A percentile compares a stretch with the other conserved stretches of the same genome.
phyloP scores from a whole-genome alignment of 2,329 filamentous ascomycete species.

The Diaporthe amygdali region DNA sequence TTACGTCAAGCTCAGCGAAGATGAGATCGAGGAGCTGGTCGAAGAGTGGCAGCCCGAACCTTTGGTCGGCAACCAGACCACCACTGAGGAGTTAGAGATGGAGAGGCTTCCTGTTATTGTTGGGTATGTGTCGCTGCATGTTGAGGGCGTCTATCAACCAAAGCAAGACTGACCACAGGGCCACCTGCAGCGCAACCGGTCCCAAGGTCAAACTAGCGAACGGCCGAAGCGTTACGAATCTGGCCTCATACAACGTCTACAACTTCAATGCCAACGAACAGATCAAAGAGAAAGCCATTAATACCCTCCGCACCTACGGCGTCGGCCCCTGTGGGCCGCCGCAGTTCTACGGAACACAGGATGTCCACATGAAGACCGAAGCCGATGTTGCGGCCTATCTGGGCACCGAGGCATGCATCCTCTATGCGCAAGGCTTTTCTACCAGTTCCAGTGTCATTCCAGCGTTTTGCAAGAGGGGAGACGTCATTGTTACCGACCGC shows the following conservation, averaged over 20 bases:
- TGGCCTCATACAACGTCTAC: conserved; percentile 96
- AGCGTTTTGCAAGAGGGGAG: conserved; percentile 94
- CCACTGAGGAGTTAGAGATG: conserved; percentile 79
- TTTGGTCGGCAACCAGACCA: conserved; percentile 75
- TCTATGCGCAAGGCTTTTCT: conserved; percentile 95
- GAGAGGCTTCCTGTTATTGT: conserved; percentile 88
- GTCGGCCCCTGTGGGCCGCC: conserved; percentile 96
- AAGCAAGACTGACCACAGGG: background rate
- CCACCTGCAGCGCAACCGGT: conserved; percentile 72
- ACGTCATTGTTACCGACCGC: conserved; percentile 95
- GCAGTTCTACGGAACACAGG: conserved; percentile 97
- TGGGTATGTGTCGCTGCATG: conserved; percentile 62
- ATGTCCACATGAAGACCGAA: conserved; percentile 97
- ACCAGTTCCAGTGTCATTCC: conserved; percentile 98
- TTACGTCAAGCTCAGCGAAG: conserved; percentile 86
- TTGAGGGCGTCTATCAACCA: background rate
- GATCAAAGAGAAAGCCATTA: conserved; percentile 93
- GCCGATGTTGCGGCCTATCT: conserved; percentile 90
- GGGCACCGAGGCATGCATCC: conserved; percentile 86
- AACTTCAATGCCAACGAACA: conserved; percentile 94
- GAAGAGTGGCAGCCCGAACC: conserved; percentile 97
- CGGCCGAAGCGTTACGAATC: conserved; percentile 89
- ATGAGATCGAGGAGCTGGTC: conserved; percentile 96
- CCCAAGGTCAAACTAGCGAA: conserved; percentile 88
- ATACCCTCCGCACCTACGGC: conserved; percentile 91